Evolutionary conservation across 148 eudicot species (phyloP), one percentile per base, ranked within the genome.

Genomic region (Rheum nobile): DNA sequence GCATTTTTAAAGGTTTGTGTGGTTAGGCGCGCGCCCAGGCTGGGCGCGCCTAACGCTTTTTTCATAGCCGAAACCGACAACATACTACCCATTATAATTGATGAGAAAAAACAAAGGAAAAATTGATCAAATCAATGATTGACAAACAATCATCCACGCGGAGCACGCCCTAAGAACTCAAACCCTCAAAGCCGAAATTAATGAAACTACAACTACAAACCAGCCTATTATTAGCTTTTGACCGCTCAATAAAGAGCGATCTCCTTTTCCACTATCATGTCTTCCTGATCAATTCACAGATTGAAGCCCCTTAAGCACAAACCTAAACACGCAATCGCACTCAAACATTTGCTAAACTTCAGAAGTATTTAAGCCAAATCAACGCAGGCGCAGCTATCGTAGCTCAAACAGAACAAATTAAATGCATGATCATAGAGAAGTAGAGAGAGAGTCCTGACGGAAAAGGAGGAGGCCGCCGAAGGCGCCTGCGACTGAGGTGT

Each of bases 401-500:
- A 50, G 24, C 26, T 50, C 57, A 21, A 50, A 57, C 14, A 57
- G 17, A 65, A 32, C 21, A 32, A 57, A 13, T 3, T 34, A 35
- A 65, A 65, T 19, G 39, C 70, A 65, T 32, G 6, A 65, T 14
- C 1, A 1, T n/a, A 39, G 32, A 29, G 39, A 28, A 52, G 34
- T 1, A 41, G 55, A 37, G 22, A 34, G 13, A 65, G 71, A 70
- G 47, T 31, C 76, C 96, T 83, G 46, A 92, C 97, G 89, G 84
- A 92, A 92, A 72, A 92, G 85, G 12, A 92, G 88, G 61, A 92
- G 92, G 75, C 97, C 97, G 48, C 85, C 52, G 39, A 88, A 85
- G 48, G 93, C 88, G 69, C 97, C 97, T 75, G 88, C 83, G 59
- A 86, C 52, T 46, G 97, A 86, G 39, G 87, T 82, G 79, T 92